Evolutionary conservation across 352 stramenopile species (phyloP).

Genomic region (Phytophthora parvispora): DNA sequence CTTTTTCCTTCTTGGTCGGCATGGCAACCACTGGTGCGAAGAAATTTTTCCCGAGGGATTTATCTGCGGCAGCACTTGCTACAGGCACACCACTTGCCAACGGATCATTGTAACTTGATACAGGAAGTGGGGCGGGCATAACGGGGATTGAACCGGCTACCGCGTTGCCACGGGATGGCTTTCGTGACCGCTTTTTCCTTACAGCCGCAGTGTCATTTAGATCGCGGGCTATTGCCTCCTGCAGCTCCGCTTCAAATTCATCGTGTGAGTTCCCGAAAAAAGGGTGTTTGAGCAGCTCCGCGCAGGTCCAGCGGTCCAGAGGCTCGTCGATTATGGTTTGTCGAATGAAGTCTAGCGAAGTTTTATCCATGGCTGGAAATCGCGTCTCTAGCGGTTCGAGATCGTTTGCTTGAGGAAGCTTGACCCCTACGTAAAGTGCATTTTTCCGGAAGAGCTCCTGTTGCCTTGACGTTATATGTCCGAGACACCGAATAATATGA

Average conservation of each 20-base stretch:
- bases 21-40: conserved; percentile 35
- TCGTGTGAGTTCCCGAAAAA: conserved; percentile 73
- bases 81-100: background rate
- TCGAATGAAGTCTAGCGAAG: conserved; percentile 72
- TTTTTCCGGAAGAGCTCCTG: conserved; percentile 89
- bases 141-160: conserved; percentile 13
- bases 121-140: conserved; percentile 6
- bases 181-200: conserved; percentile 71
- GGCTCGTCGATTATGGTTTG: conserved; percentile 85
- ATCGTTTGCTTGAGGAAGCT: conserved; percentile 67
- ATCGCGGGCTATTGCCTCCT: conserved; percentile 76
- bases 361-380: conserved; percentile 77
- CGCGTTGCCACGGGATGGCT: conserved; percentile 33
- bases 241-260: conserved; percentile 72
- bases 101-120: conserved; percentile 26
- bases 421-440: conserved; percentile 83
- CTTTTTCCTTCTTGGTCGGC: conserved; percentile 34
- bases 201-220: conserved; percentile 67
- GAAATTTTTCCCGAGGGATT: conserved; percentile 29
- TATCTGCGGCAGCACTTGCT: conserved; percentile 12
- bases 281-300: conserved; percentile 77
- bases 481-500: conserved; percentile 88
- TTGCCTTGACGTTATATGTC: conserved; percentile 74
- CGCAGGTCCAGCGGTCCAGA: conserved; percentile 84
- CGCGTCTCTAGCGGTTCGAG: conserved; percentile 68